A percentile compares a stretch with the other conserved stretches of the same genome.
phyloP scores from a whole-genome alignment of 371 early-diverging fungal species.

The Lichtheimia hyalospora region DNA sequence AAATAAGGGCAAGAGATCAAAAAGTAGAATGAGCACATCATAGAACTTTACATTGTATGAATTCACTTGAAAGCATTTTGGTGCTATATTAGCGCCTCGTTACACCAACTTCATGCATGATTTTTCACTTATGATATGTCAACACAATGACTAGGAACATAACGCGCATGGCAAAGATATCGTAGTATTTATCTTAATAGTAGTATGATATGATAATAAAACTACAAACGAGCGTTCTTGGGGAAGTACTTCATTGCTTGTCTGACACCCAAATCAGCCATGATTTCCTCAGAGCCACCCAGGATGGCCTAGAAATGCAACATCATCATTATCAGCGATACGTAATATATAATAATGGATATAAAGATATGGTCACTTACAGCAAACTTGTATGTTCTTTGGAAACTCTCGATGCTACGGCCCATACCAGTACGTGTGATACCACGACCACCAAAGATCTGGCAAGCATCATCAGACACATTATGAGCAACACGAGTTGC shows the following conservation, averaged over 20 bases:
- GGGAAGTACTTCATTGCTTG: conserved; percentile 47
- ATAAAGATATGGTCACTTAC: neutral
- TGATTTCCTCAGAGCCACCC: conserved; percentile 79
- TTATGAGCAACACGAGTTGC: conserved; percentile 58
- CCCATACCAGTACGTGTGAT: conserved; percentile 71
- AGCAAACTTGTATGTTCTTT: conserved; percentile 58
- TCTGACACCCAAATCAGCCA: conserved; percentile 51
- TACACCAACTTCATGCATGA: too few species aligned
- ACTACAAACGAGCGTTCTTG: conserved; percentile 20
- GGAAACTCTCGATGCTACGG: conserved; percentile 53
- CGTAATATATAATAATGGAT: neutral
- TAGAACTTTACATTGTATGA: too few species aligned
- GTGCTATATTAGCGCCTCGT: too few species aligned
- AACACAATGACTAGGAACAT: too few species aligned
- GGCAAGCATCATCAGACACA: conserved; percentile 63
- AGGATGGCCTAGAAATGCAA: conserved; percentile 81
- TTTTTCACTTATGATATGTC: too few species aligned
- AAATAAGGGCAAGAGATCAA: too few species aligned
- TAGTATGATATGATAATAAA: neutral
- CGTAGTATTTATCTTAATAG: too few species aligned
- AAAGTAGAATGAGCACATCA: too few species aligned
- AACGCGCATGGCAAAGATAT: too few species aligned
- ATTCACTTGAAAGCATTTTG: too few species aligned
- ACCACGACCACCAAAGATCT: conserved; percentile 73
- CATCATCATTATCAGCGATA: neutral